These are phyloP conservation scores for Cicer yamashitae DNA, from an alignment of 306 rosid genomes.

Conservation along the genomic window DNA sequence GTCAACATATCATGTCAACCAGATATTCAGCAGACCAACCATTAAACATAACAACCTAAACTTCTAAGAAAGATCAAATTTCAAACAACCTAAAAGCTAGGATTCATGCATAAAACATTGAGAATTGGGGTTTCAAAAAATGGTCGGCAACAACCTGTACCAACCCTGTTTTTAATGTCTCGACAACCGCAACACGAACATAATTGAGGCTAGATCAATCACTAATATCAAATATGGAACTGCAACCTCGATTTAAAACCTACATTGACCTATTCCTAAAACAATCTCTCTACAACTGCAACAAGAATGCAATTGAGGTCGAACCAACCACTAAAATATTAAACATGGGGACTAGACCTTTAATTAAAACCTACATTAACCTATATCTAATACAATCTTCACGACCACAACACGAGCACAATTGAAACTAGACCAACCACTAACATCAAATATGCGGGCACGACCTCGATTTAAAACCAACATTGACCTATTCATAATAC, in stretches of 20 bases:
- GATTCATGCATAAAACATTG: slow-evolving; percentile 14
- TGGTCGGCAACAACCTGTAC: neutral
- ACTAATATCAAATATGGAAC: neutral
- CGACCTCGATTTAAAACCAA: neutral
- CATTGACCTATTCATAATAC: neutral
- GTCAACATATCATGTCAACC: slow-evolving; percentile 39
- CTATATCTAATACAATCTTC: neutral
- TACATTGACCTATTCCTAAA: neutral
- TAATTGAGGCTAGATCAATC: neutral
- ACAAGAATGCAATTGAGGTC: too few species aligned
- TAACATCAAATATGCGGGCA: neutral
- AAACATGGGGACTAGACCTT: too few species aligned
- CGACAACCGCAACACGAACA: neutral
- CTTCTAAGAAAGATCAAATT: slow-evolving; percentile 1
- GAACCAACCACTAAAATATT: too few species aligned
- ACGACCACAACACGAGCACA: neutral
- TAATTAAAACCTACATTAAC: too few species aligned
- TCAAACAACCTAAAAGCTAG: neutral
- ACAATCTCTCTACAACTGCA: too few species aligned
- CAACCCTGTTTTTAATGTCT: neutral
- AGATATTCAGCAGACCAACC: slow-evolving; percentile 13
- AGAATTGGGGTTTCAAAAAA: neutral
- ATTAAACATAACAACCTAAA: neutral
- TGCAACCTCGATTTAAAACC: neutral
- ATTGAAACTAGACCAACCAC: neutral